Percentiles rank a stretch among this genome's conserved stretches.
Evolutionary conservation across 1,284 basidiomycete species (phyloP).

Genomic region (Jaminaea rosea): DNA sequence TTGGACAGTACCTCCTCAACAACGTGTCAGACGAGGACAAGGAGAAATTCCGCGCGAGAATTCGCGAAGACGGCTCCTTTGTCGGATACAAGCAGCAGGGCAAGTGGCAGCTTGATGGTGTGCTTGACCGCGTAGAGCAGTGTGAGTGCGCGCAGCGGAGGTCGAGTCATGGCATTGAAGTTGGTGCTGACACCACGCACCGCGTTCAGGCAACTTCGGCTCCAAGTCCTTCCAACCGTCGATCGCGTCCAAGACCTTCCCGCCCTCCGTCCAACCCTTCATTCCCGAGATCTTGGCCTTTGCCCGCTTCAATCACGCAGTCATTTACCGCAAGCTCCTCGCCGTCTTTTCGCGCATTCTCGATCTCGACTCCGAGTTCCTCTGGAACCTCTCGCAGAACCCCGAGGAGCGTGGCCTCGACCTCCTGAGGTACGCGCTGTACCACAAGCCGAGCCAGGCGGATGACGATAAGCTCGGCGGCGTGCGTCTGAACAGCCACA

Average conservation of each 20-base stretch:
- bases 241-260: conserved; percentile 21
- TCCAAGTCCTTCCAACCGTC: conserved; percentile 34
- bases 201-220: conserved; percentile 50
- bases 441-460: conserved; percentile 46
- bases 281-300: conserved; percentile 48
- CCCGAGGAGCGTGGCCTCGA: conserved; percentile 48
- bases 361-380: conserved; percentile 48
- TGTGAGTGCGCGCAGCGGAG: not conserved
- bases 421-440: conserved; percentile 49
- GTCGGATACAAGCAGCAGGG: conserved; percentile 51
- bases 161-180: not conserved
- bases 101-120: conserved; percentile 48
- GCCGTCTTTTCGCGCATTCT: conserved; percentile 48
- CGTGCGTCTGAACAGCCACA: conserved; percentile 47
- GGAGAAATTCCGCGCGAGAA: conserved; percentile 36
- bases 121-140: conserved; percentile 48
- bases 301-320: conserved; percentile 44
- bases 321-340: conserved; percentile 49
- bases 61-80: conserved; percentile 33
- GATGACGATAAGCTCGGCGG: conserved; percentile 47
- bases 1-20: conserved; percentile 43
- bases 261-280: conserved; percentile 23
- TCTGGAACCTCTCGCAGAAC: conserved; percentile 49
- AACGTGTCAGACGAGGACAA: conserved; percentile 33
- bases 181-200: not conserved